phyloP scores from a whole-genome alignment of 371 early-diverging fungal genomes.

The Apophysomyces elegans region DNA sequence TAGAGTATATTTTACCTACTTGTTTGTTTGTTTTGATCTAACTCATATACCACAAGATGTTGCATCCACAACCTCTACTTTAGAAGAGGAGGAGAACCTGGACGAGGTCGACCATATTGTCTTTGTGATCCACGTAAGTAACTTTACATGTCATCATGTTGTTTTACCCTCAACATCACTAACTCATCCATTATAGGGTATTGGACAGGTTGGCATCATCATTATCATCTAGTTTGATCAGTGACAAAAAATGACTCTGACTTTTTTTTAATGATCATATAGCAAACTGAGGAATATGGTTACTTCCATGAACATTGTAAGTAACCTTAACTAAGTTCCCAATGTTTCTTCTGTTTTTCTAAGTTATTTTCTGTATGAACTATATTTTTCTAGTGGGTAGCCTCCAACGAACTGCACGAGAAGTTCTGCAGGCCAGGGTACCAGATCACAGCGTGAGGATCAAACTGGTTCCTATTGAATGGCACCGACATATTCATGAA shows the following conservation, averaged over 20 bases:
- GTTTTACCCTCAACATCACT: background rate
- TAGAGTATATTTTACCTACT: background rate
- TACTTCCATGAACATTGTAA: constrained; percentile 59
- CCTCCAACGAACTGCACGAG: constrained; percentile 54
- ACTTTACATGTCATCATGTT: background rate
- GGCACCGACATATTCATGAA: constrained; percentile 58
- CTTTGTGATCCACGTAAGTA: constrained; percentile 66
- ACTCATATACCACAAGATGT: background rate
- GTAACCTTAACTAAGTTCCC: constrained; percentile 1
- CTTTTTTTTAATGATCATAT: background rate
- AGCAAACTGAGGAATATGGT: constrained; percentile 62
- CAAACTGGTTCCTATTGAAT: constrained; percentile 60
- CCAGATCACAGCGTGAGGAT: constrained; percentile 47
- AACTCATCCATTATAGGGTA: constrained; percentile 42
- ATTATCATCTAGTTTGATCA: background rate
- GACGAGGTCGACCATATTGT: constrained; percentile 43
- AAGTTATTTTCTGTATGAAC: background rate
- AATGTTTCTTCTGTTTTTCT: background rate
- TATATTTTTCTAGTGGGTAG: constrained; percentile 38
- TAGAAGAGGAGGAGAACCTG: constrained; percentile 13
- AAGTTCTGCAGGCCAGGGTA: constrained; percentile 56
- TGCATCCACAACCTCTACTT: background rate
- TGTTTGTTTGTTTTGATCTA: constrained; percentile 3
- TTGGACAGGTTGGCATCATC: constrained; percentile 53
- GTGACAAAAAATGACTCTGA: background rate